Conservation (phyloP, 2,329 filamentous ascomycete species). For the Colletotrichum cereale region DNA sequence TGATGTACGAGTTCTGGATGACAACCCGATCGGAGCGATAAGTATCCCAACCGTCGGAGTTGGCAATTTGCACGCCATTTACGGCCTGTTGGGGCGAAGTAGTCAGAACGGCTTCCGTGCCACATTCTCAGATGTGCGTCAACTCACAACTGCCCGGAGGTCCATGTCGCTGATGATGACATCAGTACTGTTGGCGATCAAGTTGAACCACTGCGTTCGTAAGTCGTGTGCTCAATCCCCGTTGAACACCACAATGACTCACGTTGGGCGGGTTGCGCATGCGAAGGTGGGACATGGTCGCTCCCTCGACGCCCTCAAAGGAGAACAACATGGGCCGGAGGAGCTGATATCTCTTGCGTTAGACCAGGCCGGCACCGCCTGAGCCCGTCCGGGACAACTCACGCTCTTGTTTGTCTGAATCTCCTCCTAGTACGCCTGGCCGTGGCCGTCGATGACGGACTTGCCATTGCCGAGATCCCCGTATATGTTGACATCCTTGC, state of each 20-base stretch:
- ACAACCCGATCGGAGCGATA: conserved; percentile 73
- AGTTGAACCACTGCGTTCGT: conserved; percentile 56
- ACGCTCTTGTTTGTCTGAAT: conserved; percentile 37
- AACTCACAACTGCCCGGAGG: conserved; percentile 52
- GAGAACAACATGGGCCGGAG: conserved; percentile 33
- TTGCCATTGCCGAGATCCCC: conserved; percentile 56
- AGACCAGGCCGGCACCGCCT: no score
- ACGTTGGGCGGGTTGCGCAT: conserved; percentile 66
- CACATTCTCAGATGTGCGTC: conserved; percentile 48
- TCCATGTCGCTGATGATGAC: conserved; percentile 73
- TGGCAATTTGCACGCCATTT: conserved; percentile 73
- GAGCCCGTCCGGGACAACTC: neutral
- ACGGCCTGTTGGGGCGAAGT: conserved; percentile 56
- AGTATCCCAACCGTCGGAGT: conserved; percentile 64
- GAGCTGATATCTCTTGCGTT: neutral
- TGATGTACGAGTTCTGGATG: conserved; percentile 74
- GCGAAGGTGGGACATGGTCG: conserved; percentile 37
- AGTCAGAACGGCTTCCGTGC: neutral
- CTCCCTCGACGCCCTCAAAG: conserved; percentile 27
- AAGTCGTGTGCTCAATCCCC: neutral
- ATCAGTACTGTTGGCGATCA: conserved; percentile 74
- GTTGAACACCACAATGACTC: neutral
- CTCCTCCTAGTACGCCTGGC: conserved; percentile 57
- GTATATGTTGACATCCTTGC: conserved; percentile 69
- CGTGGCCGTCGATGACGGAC: conserved; percentile 69